These are phyloP conservation scores for Phytopythium aichiense DNA, from an alignment of 352 stramenopile genomes.

Conservation along the genomic window DNA sequence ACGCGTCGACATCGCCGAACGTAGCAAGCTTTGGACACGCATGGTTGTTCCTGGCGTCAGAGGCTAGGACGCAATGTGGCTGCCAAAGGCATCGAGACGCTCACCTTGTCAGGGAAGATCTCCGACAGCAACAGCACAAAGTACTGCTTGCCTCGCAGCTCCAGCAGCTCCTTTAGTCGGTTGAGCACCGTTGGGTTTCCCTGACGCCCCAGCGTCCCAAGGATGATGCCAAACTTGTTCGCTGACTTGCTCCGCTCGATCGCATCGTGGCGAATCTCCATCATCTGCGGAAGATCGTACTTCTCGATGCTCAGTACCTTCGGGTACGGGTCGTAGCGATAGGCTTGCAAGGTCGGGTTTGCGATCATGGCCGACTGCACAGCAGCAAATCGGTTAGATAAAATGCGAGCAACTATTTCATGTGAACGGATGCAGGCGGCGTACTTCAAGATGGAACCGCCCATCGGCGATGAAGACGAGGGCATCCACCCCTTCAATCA, in stretches of 20 bases:
- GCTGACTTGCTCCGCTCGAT: constrained; percentile 73
- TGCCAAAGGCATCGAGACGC: neutral
- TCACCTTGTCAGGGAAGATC: constrained; percentile 92
- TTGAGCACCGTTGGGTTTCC: constrained; percentile 97
- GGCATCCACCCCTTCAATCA: constrained; percentile 88
- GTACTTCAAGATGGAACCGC: constrained; percentile 98
- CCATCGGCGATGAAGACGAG: constrained; percentile 99
- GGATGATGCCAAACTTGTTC: constrained; percentile 94
- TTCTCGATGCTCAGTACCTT: constrained; percentile 96
- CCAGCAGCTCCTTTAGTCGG: constrained; percentile 87
- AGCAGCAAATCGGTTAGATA: neutral
- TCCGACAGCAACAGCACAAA: constrained; percentile 97
- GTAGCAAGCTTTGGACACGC: constrained; percentile 63
- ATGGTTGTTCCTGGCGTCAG: neutral
- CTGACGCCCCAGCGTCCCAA: constrained; percentile 98
- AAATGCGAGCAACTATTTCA: neutral
- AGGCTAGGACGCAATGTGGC: neutral
- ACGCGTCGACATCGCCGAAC: constrained; percentile 91
- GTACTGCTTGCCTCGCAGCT: constrained; percentile 83
- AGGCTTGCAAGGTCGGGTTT: constrained; percentile 94
- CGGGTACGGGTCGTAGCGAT: constrained; percentile 99
- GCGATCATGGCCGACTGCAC: constrained; percentile 96
- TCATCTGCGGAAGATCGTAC: constrained; percentile 97
- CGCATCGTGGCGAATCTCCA: constrained; percentile 79
- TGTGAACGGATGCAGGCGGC: neutral